Conservation (phyloP, 2,329 filamentous ascomycete species). For the Thermoascus crustaceus region DNA sequence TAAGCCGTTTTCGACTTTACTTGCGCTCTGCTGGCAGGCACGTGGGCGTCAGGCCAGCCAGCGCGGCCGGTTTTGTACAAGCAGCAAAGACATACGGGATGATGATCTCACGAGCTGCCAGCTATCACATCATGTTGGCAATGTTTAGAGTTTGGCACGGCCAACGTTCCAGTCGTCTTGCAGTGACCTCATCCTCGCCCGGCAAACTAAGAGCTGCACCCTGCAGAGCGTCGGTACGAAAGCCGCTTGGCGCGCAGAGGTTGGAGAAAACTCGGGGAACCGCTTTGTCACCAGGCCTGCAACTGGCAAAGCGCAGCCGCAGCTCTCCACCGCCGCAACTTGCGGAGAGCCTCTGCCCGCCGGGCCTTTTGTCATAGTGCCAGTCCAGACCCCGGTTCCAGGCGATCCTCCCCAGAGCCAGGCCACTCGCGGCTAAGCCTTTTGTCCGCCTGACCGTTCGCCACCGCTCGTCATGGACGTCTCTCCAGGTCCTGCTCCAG, state of each 20-base stretch:
- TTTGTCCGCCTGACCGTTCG: slow-evolving; percentile 2
- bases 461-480: neutral
- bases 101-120: slow-evolving; percentile 1
- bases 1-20: too few species aligned
- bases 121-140: neutral
- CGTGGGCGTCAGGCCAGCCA: too few species aligned
- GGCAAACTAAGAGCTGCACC: too few species aligned
- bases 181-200: too few species aligned
- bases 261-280: slow-evolving; percentile 2
- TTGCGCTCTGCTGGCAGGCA: too few species aligned
- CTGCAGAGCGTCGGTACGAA: neutral
- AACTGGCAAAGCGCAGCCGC: too few species aligned
- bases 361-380: neutral
- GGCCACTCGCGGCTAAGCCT: slow-evolving; percentile 1
- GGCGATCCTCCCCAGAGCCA: slow-evolving; percentile 1
- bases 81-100: neutral
- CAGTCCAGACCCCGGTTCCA: neutral
- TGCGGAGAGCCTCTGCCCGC: slow-evolving; percentile 1
- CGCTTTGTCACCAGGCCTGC: too few species aligned
- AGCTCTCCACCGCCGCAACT: neutral
- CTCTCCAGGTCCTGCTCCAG: neutral
- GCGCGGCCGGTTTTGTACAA: neutral
- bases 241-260: neutral
- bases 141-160: too few species aligned
- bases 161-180: too few species aligned